Conservation (phyloP, 768 basidiomycete genomes). For the Pleurotus giganteus region DNA sequence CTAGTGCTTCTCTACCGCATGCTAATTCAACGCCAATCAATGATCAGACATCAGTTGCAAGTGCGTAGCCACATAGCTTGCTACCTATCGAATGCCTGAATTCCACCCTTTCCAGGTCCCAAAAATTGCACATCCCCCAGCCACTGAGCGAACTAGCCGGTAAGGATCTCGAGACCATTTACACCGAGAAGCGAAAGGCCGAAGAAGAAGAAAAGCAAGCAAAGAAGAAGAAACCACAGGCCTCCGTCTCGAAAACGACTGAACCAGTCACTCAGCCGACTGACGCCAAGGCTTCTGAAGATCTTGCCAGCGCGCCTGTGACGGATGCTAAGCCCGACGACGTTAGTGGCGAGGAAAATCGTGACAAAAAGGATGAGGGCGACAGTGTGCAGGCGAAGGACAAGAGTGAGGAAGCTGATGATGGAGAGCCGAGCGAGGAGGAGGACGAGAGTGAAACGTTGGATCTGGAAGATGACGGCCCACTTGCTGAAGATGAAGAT, state of each 20-base stretch:
- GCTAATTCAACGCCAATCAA: neutral
- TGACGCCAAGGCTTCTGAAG: neutral
- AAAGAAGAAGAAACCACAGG: slow-evolving; percentile 10
- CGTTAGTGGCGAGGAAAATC: neutral
- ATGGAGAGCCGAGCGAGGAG: neutral
- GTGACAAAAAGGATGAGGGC: neutral
- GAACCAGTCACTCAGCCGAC: no score
- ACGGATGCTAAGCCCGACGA: neutral
- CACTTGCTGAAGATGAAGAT: no score
- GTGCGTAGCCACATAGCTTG: neutral
- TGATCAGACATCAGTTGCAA: slow-evolving; percentile 24
- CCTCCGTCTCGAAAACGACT: neutral
- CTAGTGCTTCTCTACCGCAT: neutral
- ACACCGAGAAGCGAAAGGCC: slow-evolving; percentile 21
- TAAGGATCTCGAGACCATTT: slow-evolving; percentile 32
- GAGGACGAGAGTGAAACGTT: neutral
- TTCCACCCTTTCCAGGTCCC: slow-evolving; percentile 20
- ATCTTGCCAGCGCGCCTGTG: neutral
- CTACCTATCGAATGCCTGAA: neutral
- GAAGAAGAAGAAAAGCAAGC: slow-evolving; percentile 7
- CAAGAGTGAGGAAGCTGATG: neutral
- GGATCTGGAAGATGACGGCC: no score
- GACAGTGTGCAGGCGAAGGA: neutral
- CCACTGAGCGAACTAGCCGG: slow-evolving; percentile 33
- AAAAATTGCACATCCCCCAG: slow-evolving; percentile 29